Evolutionary conservation across 768 basidiomycete genomes (phyloP), one percentile per base, ranked within the genome.

Genomic region (Mycena belliarum): DNA sequence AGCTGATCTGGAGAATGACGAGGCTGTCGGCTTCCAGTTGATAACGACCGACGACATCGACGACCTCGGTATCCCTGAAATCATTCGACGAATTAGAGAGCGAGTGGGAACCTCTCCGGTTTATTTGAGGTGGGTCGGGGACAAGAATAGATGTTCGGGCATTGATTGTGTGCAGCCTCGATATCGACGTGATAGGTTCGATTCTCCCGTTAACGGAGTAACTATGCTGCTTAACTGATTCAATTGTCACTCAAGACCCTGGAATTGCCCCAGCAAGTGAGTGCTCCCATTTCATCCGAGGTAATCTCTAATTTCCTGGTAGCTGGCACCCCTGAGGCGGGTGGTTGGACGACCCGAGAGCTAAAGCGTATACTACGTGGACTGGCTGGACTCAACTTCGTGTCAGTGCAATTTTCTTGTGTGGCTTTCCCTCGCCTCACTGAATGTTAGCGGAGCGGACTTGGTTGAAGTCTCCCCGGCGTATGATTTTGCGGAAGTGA

Each of bases 151-250:
- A 15, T 24, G 14, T 16, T n/a, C 24, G 15, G 5, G 5, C 18
- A 40, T 21, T 52, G 40, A 41, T 44, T 24, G 52, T 37, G 35
- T n/a, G 16, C 46, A 89, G 87, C 67, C 71, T 92, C 48, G 91
- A 93, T 69, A 93, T 93, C 24, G 91, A 93, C 71, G 88, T 90
- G 14, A 81, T 92, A 64, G 89, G 88, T 86, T n/a, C n/a, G n/a
- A n/a, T n/a, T n/a, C n/a, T n/a, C n/a, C n/a, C n/a, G n/a, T n/a
- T n/a, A n/a, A n/a, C n/a, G n/a, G n/a, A n/a, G n/a, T n/a, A n/a
- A 25, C 38, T 29, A 23, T 32, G 32, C 12, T 37, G 28, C n/a
- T n/a, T 33, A 8, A 0, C 33, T 57, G 60, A 21, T 32, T n/a
- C 21, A 57, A 8, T 16, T 16, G 23, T 57, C 5, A 7, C 10